These are phyloP conservation scores for Glebionis coronaria DNA, from an alignment of 129 eudicot species.

Conservation along the genomic window DNA sequence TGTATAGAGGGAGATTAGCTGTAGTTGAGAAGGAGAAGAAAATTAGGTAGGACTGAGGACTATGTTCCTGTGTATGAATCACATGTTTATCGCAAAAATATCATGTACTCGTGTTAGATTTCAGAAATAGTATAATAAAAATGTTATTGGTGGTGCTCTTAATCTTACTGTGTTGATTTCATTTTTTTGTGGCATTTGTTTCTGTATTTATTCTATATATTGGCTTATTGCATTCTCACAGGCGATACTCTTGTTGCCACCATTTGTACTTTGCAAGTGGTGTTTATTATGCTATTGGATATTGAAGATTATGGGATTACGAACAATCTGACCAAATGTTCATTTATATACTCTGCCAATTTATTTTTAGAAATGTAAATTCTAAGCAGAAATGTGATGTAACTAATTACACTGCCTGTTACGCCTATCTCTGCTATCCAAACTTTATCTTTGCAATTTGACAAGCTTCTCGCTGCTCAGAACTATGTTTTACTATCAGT, in stretches of 20 bases:
- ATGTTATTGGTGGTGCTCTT: slow-evolving; percentile 10
- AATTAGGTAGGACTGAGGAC: slow-evolving; percentile 33
- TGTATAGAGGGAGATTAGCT: slow-evolving; percentile 52
- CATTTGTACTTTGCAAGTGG: neutral
- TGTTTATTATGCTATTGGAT: slow-evolving; percentile 3
- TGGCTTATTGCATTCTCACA: neutral
- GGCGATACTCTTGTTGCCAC: neutral
- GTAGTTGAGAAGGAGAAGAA: slow-evolving; percentile 37
- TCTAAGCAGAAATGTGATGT: no score
- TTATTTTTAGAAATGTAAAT: neutral
- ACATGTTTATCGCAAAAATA: slow-evolving; percentile 16
- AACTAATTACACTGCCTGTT: no score
- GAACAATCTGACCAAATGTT: neutral
- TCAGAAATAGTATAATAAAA: slow-evolving; percentile 19
- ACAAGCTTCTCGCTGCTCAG: no score
- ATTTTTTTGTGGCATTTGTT: slow-evolving; percentile 7
- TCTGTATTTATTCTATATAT: slow-evolving; percentile 17
- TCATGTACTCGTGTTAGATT: slow-evolving; percentile 28
- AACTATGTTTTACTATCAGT: neutral
- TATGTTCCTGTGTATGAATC: slow-evolving; percentile 18
- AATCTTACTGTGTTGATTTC: slow-evolving; percentile 19
- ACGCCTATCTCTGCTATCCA: no score
- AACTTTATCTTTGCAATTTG: no score
- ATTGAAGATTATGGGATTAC: slow-evolving; percentile 4
- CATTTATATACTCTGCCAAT: neutral